A percentile compares a stretch with the other conserved stretches of the same genome.
Evolutionary conservation across 23 red algal species (phyloP).

Genomic region (Gracilaria gracilis): DNA sequence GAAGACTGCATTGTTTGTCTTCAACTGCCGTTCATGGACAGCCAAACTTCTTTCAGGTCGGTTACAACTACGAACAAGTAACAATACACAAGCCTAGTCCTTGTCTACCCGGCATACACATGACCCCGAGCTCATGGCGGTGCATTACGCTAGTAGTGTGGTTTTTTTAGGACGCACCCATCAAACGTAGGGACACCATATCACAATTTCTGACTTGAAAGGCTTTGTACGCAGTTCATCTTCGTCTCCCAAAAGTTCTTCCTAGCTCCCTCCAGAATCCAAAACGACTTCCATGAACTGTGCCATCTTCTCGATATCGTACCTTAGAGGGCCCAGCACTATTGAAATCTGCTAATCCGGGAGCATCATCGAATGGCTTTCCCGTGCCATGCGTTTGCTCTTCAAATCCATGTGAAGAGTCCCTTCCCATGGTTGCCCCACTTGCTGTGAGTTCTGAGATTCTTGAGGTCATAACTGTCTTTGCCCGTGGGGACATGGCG

Average conservation of each 20-base stretch:
- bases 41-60: background rate
- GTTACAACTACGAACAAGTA: background rate
- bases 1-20: background rate
- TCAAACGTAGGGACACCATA: background rate
- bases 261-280: constrained; percentile 59
- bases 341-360: constrained; percentile 40
- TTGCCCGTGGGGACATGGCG: constrained; percentile 21
- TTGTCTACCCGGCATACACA: too few species aligned
- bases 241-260: constrained; percentile 56
- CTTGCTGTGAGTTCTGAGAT: constrained; percentile 70
- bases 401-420: constrained; percentile 44
- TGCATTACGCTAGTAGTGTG: too few species aligned
- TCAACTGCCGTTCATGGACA: background rate
- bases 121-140: too few species aligned
- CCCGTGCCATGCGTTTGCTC: background rate
- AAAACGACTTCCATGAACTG: constrained; percentile 45
- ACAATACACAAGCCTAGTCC: too few species aligned
- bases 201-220: background rate
- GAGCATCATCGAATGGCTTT: constrained; percentile 37
- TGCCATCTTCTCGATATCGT: constrained; percentile 66
- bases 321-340: constrained; percentile 66
- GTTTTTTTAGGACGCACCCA: too few species aligned
- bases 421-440: constrained; percentile 43
- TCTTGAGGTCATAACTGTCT: constrained; percentile 36
- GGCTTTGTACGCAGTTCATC: constrained; percentile 6